A percentile compares a stretch with the other conserved stretches of the same genome.
These are phyloP conservation scores for Aphanomyces cochlioides DNA, from an alignment of 352 stramenopile genomes.

Conservation along the genomic window DNA sequence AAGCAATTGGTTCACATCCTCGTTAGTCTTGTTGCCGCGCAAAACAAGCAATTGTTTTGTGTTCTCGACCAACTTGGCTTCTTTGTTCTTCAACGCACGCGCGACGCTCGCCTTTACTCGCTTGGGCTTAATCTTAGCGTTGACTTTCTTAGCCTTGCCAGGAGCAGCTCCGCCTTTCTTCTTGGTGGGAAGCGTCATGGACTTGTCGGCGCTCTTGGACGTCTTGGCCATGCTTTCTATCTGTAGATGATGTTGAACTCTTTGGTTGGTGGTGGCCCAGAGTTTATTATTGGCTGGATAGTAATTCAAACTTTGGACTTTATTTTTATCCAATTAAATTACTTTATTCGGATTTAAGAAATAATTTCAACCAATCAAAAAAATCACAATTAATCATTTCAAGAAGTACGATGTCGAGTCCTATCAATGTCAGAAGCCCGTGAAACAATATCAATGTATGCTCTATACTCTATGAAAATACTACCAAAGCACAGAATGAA, in stretches of 20 bases:
- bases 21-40: slow-evolving; percentile 86
- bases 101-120: slow-evolving; percentile 75
- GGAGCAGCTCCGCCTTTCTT: slow-evolving; percentile 31
- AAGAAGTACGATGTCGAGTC: no score
- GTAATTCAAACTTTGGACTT: background rate
- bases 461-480: no score
- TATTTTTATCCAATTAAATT: slow-evolving; percentile 7
- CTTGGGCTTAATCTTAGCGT: slow-evolving; percentile 67
- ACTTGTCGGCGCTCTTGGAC: slow-evolving; percentile 15
- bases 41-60: slow-evolving; percentile 87
- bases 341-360: background rate
- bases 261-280: slow-evolving; percentile 16
- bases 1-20: slow-evolving; percentile 77
- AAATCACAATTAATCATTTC: background rate
- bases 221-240: slow-evolving; percentile 14
- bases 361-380: slow-evolving; percentile 2
- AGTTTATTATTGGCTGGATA: slow-evolving; percentile 16
- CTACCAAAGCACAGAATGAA: no score
- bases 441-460: no score
- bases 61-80: slow-evolving; percentile 90
- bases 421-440: no score
- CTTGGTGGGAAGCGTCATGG: slow-evolving; percentile 13
- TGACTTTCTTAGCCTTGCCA: slow-evolving; percentile 53
- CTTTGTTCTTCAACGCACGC: slow-evolving; percentile 82
- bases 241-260: slow-evolving; percentile 17